A percentile compares a stretch with the other conserved stretches of the same genome.
Conservation (phyloP, 1,284 basidiomycete genomes). For the Heliocybe sulcata region DNA sequence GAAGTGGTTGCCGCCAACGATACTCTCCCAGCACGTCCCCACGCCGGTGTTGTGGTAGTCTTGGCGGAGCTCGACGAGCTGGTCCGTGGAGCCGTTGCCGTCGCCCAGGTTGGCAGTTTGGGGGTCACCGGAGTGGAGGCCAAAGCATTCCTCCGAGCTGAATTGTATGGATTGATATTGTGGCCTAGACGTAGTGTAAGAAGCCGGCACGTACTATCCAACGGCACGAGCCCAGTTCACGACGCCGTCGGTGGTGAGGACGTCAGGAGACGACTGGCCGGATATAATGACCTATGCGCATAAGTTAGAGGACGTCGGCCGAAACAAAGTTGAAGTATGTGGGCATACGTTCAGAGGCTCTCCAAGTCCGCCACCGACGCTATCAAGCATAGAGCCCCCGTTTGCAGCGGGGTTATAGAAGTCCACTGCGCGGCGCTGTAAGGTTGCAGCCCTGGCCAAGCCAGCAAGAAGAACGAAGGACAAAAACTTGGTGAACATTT, state of each 20-base stretch:
- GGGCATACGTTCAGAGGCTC: background rate
- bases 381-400: background rate
- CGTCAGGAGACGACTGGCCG: slow-evolving; percentile 54
- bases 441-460: background rate
- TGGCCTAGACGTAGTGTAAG: background rate
- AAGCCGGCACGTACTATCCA: slow-evolving; percentile 39
- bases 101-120: slow-evolving; percentile 70
- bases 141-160: slow-evolving; percentile 64
- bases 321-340: background rate
- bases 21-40: slow-evolving; percentile 53
- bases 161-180: too few relatives aligned
- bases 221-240: slow-evolving; percentile 46
- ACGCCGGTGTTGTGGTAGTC: slow-evolving; percentile 42
- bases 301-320: background rate
- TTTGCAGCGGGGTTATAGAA: background rate
- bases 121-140: slow-evolving; percentile 49
- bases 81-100: slow-evolving; percentile 43
- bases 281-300: slow-evolving; percentile 30
- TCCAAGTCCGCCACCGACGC: background rate
- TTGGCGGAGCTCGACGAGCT: slow-evolving; percentile 51
- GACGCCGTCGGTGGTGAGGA: slow-evolving; percentile 59
- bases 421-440: background rate
- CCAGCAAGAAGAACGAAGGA: background rate
- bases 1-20: slow-evolving; percentile 59
- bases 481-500: background rate